A percentile compares a stretch with the other conserved stretches of the same genome.
Conservation (phyloP, 164 flowering plant genomes). For the Kingdonia uniflora region DNA sequence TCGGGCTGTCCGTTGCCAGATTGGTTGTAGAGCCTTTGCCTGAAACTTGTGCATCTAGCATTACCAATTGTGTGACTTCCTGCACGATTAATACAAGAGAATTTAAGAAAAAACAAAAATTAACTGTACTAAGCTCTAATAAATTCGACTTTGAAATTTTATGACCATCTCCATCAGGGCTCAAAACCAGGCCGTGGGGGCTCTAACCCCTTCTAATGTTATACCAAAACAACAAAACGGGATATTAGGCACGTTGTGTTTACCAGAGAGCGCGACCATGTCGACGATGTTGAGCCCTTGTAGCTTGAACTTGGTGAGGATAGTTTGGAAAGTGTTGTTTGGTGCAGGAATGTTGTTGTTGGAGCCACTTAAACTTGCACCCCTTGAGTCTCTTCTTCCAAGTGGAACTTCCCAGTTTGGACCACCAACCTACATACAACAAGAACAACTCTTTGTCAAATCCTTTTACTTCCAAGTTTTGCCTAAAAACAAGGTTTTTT, state of each 20-base stretch:
- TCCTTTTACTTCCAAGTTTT: too few relatives aligned
- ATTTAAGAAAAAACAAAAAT: too few relatives aligned
- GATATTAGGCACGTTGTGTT: background rate
- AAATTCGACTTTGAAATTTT: too few relatives aligned
- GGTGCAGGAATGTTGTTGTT: conserved; percentile 96
- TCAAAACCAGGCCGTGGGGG: too few relatives aligned
- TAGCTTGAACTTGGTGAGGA: conserved; percentile 73
- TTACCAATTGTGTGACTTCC: conserved; percentile 97
- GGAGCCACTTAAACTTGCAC: conserved; percentile 91
- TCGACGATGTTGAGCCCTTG: conserved; percentile 67
- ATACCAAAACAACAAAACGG: background rate
- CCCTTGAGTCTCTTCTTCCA: conserved; percentile 85
- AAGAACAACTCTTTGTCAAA: too few relatives aligned
- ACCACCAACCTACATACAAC: conserved; percentile 56
- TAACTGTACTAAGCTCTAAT: too few relatives aligned
- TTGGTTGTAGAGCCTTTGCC: conserved; percentile 94
- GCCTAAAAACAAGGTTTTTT: too few relatives aligned
- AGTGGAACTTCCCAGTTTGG: conserved; percentile 90
- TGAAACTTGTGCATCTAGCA: conserved; percentile 77
- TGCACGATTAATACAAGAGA: conserved; percentile 13
- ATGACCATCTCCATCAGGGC: too few relatives aligned
- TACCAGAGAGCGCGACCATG: conserved; percentile 90
- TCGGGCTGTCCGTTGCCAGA: conserved; percentile 74
- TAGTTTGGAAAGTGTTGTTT: conserved; percentile 84
- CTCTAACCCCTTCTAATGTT: too few relatives aligned